These are phyloP conservation scores for Lodderomyces theae DNA, from an alignment of 1,139 yeast genomes.

Conservation along the genomic window DNA sequence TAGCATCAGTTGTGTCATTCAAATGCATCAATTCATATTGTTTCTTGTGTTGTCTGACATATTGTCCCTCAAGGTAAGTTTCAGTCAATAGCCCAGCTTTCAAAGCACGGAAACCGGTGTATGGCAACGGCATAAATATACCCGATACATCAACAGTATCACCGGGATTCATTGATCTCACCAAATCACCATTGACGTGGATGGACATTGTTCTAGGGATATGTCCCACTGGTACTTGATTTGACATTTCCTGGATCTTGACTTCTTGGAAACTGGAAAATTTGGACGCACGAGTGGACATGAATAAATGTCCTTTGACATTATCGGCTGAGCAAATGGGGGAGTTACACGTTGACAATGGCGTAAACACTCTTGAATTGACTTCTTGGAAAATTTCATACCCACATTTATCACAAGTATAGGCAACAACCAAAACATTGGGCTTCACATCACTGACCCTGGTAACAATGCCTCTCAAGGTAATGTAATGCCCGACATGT, in stretches of 20 bases:
- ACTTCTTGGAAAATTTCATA: conserved; percentile 96
- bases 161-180: conserved; percentile 87
- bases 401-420: conserved; percentile 97
- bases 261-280: conserved; percentile 95
- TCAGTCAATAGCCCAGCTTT: conserved; percentile 92
- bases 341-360: conserved; percentile 82
- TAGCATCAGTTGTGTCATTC: conserved; percentile 53
- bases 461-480: conserved; percentile 91
- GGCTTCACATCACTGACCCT: conserved; percentile 97
- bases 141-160: conserved; percentile 93
- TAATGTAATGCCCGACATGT: conserved; percentile 80
- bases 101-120: conserved; percentile 90
- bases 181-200: conserved; percentile 88
- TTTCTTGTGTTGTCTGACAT: conserved; percentile 81
- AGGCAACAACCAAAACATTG: conserved; percentile 84
- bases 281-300: conserved; percentile 94
- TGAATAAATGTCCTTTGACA: conserved; percentile 83
- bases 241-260: conserved; percentile 88
- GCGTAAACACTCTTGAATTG: conserved; percentile 77
- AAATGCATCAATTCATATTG: conserved; percentile 71
- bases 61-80: conserved; percentile 87
- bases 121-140: conserved; percentile 88
- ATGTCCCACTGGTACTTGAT: conserved; percentile 97
- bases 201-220: conserved; percentile 85
- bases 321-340: conserved; percentile 75